Conservation (phyloP, 2,329 filamentous ascomycete genomes). For the Xylariaceae sp. region DNA sequence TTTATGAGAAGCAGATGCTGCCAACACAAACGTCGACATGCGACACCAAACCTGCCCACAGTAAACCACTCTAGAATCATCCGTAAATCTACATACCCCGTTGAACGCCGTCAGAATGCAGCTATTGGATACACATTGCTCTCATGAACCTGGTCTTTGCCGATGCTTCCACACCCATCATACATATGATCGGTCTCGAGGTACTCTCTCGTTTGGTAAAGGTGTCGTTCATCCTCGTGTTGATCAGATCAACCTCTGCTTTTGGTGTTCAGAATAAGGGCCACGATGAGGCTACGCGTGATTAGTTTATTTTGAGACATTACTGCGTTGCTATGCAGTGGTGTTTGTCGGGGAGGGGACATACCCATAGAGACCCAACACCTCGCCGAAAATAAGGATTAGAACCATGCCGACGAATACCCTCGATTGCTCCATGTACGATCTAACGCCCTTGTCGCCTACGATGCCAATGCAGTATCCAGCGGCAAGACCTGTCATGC, state of each 20-base stretch:
- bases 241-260: constrained; percentile 51
- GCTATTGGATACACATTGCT: constrained; percentile 24
- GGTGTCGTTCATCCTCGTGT: not conserved
- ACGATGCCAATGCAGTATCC: constrained; percentile 96
- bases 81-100: constrained; percentile 25
- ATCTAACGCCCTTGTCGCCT: constrained; percentile 87
- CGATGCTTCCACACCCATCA: constrained; percentile 4
- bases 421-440: constrained; percentile 93
- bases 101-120: constrained; percentile 29
- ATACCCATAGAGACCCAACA: constrained; percentile 93
- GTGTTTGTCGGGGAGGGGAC: constrained; percentile 23
- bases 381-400: constrained; percentile 97
- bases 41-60: constrained; percentile 4
- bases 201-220: constrained; percentile 1
- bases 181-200: not conserved
- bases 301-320: too few relatives aligned
- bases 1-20: too few relatives aligned
- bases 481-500: constrained; percentile 85
- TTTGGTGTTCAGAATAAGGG: constrained; percentile 88
- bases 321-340: too few relatives aligned
- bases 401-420: constrained; percentile 99
- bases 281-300: constrained; percentile 72
- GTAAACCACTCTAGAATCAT: constrained; percentile 16
- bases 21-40: too few relatives aligned
- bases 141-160: constrained; percentile 5